Base-by-base conservation (phyloP, 208 protist genomes). In the Sergeia podlipaevii region DNA sequence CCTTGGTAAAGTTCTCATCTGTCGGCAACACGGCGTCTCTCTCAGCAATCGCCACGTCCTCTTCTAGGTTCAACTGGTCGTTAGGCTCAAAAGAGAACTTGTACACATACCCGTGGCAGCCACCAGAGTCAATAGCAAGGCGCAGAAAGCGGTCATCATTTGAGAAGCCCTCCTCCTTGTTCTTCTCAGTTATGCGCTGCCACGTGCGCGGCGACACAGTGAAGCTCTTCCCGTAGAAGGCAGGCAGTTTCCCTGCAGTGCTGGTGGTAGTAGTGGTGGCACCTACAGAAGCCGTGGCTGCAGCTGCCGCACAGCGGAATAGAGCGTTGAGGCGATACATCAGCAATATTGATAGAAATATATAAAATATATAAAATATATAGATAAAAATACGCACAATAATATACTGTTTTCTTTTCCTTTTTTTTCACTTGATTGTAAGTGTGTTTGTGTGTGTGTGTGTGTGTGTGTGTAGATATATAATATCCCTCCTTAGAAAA, bases 51-150 rank as follows among this genome's bases (percentile, higher is more conserved):
- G 81, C 21, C 33, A 93, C 33, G 44, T 95, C 88, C 51, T 86
- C 82, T 43, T 87, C 78, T 4, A 45, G 41, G 65, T 78, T 71
- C 6, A 89, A 51, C 20, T 47, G 27, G 1, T 33, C 23, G 20
- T 70, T 69, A 8, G 73, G 48, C 46, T 95, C 84, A 45, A 93
- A 86, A 15, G 75, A 60, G 47, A 95, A 95, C 60, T 91, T 91
- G 76, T 95, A 95, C 47, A 85, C 46, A 34, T 86, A 95, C 8
- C 89, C 89, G 62, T 95, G 89, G 60, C 89, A 95, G 42, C 89
- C 89, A 20, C 89, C 89, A 4, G 82, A 88, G 55, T 93, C 89
- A 39, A 95, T 85, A 23, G 85, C 74, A 0, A 95, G 70, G 4
- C 89, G 84, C 37, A 95, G 68, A 29, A 72, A 78, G 18, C 88